These are phyloP conservation scores for Penicillium dipodomyicola DNA, from an alignment of 495 filamentous ascomycete species.

Conservation along the genomic window DNA sequence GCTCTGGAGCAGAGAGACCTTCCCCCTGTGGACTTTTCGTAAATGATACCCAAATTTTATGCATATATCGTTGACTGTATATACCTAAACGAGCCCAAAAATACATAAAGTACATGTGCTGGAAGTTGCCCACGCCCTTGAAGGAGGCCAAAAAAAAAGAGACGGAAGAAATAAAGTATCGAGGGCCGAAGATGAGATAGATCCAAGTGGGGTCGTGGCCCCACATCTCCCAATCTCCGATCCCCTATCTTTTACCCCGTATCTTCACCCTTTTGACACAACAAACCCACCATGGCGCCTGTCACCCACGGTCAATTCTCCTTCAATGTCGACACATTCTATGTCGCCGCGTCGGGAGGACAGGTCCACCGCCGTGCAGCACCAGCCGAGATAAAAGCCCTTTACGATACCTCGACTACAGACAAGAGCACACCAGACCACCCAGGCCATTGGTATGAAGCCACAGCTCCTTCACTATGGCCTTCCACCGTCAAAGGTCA, in stretches of 20 bases:
- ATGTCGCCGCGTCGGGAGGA: neutral
- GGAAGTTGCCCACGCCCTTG: too few relatives aligned
- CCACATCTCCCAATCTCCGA: neutral
- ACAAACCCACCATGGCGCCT: neutral
- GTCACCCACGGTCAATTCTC: conserved; percentile 3
- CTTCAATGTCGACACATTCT: conserved; percentile 7
- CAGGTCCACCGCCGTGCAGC: conserved; percentile 46
- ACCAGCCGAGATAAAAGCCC: conserved; percentile 43
- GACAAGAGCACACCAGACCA: conserved; percentile 36
- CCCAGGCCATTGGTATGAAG: conserved; percentile 56
- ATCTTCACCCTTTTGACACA: too few relatives aligned
- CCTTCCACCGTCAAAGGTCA: conserved; percentile 49
- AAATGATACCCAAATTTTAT: conserved; percentile 2
- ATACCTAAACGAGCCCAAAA: neutral
- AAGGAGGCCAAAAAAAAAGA: too few relatives aligned
- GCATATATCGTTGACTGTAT: neutral
- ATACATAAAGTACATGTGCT: too few relatives aligned
- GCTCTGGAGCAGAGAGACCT: conserved; percentile 64
- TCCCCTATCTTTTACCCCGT: too few relatives aligned
- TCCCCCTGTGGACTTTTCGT: conserved; percentile 56
- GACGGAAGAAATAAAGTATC: too few relatives aligned
- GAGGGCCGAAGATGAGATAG: too few relatives aligned
- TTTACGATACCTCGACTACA: conserved; percentile 33
- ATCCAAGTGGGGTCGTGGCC: neutral
- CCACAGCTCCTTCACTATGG: conserved; percentile 62